phyloP scores from a whole-genome alignment of 2,329 filamentous ascomycete species.

The Penicillium psychrosexuale region DNA sequence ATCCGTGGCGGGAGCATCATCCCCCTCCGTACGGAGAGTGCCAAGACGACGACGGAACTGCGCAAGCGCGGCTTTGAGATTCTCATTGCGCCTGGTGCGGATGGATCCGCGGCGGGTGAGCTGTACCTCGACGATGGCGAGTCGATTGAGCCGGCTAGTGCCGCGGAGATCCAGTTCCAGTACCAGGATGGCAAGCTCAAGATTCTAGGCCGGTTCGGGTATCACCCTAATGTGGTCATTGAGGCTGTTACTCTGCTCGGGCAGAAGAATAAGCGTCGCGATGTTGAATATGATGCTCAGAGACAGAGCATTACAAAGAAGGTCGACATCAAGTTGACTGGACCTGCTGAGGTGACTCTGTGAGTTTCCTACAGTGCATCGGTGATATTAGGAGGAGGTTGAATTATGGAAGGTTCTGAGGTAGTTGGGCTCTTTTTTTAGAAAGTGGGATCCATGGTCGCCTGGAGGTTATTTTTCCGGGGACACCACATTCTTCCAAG shows the following conservation, averaged over 20 bases:
- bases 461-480: background rate
- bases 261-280: constrained; percentile 15
- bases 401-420: background rate
- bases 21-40: constrained; percentile 53
- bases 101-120: constrained; percentile 63
- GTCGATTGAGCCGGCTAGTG: constrained; percentile 56
- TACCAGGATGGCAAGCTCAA: constrained; percentile 51
- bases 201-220: constrained; percentile 31
- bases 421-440: background rate
- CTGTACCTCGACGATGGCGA: constrained; percentile 79
- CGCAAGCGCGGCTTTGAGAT: constrained; percentile 66
- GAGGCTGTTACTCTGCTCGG: constrained; percentile 36
- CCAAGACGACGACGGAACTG: constrained; percentile 60
- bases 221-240: constrained; percentile 27
- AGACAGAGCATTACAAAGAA: constrained; percentile 25
- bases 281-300: constrained; percentile 12
- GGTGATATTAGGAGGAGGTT: background rate
- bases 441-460: background rate
- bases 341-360: constrained; percentile 19
- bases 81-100: constrained; percentile 61
- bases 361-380: background rate
- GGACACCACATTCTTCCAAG: background rate
- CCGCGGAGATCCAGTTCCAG: constrained; percentile 58
- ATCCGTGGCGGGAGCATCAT: constrained; percentile 60
- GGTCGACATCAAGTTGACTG: constrained; percentile 23